A percentile compares a stretch with the other conserved stretches of the same genome.
Conservation (phyloP, 306 rosid species). For the Cucurbita argyrosperma region DNA sequence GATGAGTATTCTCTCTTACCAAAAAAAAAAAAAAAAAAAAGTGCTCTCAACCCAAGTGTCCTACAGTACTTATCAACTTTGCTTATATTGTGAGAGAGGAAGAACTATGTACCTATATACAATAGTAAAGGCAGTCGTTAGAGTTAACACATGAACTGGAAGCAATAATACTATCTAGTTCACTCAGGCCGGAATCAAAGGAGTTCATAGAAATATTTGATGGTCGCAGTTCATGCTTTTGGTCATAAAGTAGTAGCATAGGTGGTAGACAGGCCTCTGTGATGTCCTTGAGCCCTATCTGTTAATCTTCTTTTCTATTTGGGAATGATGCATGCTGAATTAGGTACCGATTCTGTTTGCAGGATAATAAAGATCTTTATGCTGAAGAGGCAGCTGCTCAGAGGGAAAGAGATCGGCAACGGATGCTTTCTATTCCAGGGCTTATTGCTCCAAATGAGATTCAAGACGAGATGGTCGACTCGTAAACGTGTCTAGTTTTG, state of each 20-base stretch:
- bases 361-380: conserved; percentile 95
- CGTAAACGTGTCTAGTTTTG: conserved; percentile 27
- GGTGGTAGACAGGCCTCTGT: background rate
- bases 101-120: background rate
- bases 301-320: background rate
- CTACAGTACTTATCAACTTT: background rate
- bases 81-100: background rate
- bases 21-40: background rate
- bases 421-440: conserved; percentile 95
- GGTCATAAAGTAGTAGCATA: background rate
- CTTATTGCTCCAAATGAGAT: conserved; percentile 93
- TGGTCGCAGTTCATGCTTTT: background rate
- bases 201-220: background rate
- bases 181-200: background rate
- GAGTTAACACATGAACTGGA: background rate
- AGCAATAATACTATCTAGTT: background rate
- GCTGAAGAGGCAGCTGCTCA: conserved; percentile 98
- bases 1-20: background rate
- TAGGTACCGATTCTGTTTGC: conserved; percentile 10
- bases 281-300: background rate
- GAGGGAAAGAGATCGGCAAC: conserved; percentile 84
- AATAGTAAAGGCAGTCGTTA: background rate
- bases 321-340: background rate
- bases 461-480: conserved; percentile 95
- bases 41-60: background rate